These are phyloP conservation scores for Komagataea norvegica DNA, from an alignment of 1,139 yeast genomes.

Conservation along the genomic window DNA sequence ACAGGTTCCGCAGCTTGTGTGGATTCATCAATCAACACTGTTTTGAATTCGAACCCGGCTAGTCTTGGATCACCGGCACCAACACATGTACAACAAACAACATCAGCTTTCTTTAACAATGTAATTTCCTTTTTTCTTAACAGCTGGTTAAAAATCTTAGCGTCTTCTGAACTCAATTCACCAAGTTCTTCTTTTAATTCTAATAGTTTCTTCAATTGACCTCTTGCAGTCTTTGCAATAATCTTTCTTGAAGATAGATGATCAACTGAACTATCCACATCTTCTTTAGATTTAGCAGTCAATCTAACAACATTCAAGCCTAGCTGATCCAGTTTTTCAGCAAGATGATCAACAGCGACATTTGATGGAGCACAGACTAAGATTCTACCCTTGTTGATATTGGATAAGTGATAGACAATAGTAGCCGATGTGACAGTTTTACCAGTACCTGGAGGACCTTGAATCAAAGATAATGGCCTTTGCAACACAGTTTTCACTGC, in stretches of 20 bases:
- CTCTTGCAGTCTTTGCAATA: slow-evolving; percentile 44
- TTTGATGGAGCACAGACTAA: slow-evolving; percentile 95
- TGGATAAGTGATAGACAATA: slow-evolving; percentile 70
- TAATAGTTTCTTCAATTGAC: slow-evolving; percentile 54
- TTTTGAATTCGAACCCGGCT: slow-evolving; percentile 50
- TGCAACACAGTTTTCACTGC: slow-evolving; percentile 73
- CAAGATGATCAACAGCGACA: slow-evolving; percentile 91
- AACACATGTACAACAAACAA: slow-evolving; percentile 87
- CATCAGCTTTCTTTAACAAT: slow-evolving; percentile 60
- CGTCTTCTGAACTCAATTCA: slow-evolving; percentile 57
- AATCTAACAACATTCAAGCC: slow-evolving; percentile 77
- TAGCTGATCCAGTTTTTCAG: slow-evolving; percentile 58
- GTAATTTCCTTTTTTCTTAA: slow-evolving; percentile 45
- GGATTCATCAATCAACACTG: slow-evolving; percentile 86
- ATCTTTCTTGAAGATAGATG: slow-evolving; percentile 50
- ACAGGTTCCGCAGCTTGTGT: slow-evolving; percentile 96
- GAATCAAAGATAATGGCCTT: slow-evolving; percentile 79
- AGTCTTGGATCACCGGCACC: slow-evolving; percentile 82
- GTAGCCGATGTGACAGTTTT: slow-evolving; percentile 93
- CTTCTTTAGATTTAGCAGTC: slow-evolving; percentile 75
- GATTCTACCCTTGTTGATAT: slow-evolving; percentile 52
- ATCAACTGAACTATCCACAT: slow-evolving; percentile 59
- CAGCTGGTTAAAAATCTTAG: slow-evolving; percentile 39
- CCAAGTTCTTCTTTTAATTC: slow-evolving; percentile 62
- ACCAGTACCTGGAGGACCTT: slow-evolving; percentile 99